A percentile compares a stretch with the other conserved stretches of the same genome.
Conservation (phyloP, 345 rosid species). For the Aurinia saxatilis region DNA sequence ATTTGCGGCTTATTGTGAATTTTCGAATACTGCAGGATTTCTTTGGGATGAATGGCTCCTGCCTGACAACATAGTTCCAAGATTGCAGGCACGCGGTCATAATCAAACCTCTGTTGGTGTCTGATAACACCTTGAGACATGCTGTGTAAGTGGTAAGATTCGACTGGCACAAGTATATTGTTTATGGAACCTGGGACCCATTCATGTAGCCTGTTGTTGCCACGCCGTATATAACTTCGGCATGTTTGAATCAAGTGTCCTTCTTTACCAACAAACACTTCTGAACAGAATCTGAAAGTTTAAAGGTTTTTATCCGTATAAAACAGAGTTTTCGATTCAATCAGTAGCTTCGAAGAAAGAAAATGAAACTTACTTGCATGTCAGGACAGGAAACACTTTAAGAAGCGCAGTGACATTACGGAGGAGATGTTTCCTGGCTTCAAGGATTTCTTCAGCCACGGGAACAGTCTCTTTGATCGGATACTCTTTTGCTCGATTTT, state of each 20-base stretch:
- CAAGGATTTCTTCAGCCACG: conserved; percentile 59
- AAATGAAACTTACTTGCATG: conserved; percentile 55
- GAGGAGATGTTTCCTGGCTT: conserved; percentile 42
- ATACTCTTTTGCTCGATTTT: conserved; percentile 60
- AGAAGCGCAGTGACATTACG: conserved; percentile 56
- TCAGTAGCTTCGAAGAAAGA: not conserved
- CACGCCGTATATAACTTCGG: conserved; percentile 50
- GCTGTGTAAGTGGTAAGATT: conserved; percentile 47
- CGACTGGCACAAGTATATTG: conserved; percentile 65
- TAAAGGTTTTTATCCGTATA: not conserved
- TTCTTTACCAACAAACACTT: conserved; percentile 66
- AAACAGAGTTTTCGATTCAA: not conserved
- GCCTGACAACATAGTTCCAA: conserved; percentile 88
- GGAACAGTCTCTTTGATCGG: conserved; percentile 57
- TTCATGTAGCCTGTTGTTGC: conserved; percentile 64
- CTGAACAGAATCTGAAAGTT: conserved; percentile 70
- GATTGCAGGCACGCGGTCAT: conserved; percentile 67
- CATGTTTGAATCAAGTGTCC: conserved; percentile 90
- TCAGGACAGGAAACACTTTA: conserved; percentile 43
- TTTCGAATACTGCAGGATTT: conserved; percentile 18
- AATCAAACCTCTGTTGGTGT: conserved; percentile 70
- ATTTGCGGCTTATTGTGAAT: conserved; percentile 2
- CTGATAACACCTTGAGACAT: conserved; percentile 61
- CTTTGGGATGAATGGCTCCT: conserved; percentile 42
- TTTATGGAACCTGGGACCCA: conserved; percentile 67